A percentile compares a stretch with the other conserved stretches of the same genome.
Evolutionary conservation across 441 rosid genomes (phyloP).

Genomic region (Syzygium malaccense): DNA sequence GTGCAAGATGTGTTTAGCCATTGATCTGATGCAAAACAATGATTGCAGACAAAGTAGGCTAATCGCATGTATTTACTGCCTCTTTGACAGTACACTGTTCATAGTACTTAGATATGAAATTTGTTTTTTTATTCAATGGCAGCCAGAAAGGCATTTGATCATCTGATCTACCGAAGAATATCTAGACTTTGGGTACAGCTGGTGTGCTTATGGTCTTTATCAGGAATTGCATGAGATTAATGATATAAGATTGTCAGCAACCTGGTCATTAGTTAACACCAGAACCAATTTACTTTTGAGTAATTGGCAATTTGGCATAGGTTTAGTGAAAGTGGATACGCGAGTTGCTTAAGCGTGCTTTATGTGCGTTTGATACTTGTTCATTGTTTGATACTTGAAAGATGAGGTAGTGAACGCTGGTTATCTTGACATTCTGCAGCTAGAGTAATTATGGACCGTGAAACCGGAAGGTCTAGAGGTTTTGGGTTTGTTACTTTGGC

Average conservation of each 20-base stretch:
- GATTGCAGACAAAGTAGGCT: background rate
- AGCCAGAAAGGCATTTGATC: background rate
- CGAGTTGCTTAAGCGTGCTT: background rate
- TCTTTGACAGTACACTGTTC: background rate
- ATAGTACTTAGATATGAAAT: background rate
- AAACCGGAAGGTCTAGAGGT: slow-evolving; percentile 9
- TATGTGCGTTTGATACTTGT: background rate
- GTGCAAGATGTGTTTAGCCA: background rate
- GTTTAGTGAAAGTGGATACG: background rate
- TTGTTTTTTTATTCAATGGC: background rate
- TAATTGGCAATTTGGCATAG: background rate
- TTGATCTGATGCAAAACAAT: background rate
- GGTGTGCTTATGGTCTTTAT: background rate
- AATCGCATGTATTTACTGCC: background rate
- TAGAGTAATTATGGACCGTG: slow-evolving; percentile 8
- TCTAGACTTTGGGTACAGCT: background rate
- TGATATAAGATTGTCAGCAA: background rate
- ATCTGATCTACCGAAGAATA: background rate
- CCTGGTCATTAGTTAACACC: background rate
- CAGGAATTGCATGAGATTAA: background rate
- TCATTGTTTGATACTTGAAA: background rate
- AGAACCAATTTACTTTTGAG: background rate
- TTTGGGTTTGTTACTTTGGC: slow-evolving; percentile 8
- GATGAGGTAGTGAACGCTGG: background rate
- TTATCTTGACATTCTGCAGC: background rate